A percentile compares a stretch with the other conserved stretches of the same genome.
phyloP scores from a whole-genome alignment of 495 filamentous ascomycete species.

The Tuber calosporum region DNA sequence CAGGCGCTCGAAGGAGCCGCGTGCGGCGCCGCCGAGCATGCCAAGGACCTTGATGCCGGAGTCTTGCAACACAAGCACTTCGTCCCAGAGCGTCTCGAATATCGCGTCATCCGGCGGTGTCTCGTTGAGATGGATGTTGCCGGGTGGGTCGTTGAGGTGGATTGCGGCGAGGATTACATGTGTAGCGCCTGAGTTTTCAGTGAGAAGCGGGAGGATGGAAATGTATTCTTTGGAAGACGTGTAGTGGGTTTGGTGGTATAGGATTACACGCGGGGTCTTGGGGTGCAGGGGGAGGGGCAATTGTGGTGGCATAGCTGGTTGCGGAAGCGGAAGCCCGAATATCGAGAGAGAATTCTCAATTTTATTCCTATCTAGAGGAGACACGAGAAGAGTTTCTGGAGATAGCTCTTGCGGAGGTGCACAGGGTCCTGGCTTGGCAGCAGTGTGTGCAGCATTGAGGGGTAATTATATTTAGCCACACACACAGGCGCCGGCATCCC shows the following conservation, averaged over 20 bases:
- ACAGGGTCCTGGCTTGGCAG: background rate
- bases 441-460: background rate
- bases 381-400: background rate
- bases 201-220: conserved; percentile 63
- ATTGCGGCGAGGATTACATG: conserved; percentile 70
- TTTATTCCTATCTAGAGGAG: no score
- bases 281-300: conserved; percentile 12
- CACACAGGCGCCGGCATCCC: background rate
- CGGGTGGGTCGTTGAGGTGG: conserved; percentile 61
- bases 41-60: conserved; percentile 64
- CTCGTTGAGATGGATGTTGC: conserved; percentile 66
- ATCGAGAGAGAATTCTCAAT: background rate
- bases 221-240: conserved; percentile 53
- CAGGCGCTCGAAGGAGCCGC: conserved; percentile 60
- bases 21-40: conserved; percentile 76
- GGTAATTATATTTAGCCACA: background rate
- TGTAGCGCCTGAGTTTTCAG: conserved; percentile 54
- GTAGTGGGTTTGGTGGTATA: conserved; percentile 70
- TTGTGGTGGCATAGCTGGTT: conserved; percentile 17
- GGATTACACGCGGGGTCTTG: conserved; percentile 49
- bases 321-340: background rate
- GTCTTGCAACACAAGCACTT: conserved; percentile 57
- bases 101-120: conserved; percentile 55
- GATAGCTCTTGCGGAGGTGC: background rate
- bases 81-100: conserved; percentile 59